A percentile compares a stretch with the other conserved stretches of the same genome.
Conservation (phyloP, 2,329 filamentous ascomycete genomes). For the Cladosporium velox region DNA sequence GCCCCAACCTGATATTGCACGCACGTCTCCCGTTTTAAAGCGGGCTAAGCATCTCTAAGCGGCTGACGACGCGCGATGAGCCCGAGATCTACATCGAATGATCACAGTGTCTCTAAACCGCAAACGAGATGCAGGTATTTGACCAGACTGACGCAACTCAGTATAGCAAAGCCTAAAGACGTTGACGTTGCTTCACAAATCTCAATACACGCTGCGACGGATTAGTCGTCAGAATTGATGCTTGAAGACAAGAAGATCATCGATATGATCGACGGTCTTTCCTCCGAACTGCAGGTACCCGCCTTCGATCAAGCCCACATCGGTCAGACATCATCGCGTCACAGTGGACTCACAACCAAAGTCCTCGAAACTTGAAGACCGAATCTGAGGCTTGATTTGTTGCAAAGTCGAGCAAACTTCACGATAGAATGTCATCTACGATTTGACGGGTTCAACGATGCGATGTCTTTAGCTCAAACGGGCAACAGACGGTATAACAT, state of each 20-base stretch:
- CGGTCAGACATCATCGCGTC: background rate
- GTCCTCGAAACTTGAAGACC: background rate
- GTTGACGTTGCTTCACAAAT: background rate
- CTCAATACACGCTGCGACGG: background rate
- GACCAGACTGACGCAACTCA: background rate
- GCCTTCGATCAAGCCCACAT: background rate
- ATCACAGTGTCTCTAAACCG: background rate
- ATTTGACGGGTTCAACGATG: background rate
- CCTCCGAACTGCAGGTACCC: slow-evolving; percentile 5
- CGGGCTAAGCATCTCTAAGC: background rate
- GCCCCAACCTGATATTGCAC: background rate
- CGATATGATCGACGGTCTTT: background rate
- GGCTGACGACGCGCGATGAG: background rate
- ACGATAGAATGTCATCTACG: background rate
- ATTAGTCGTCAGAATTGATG: background rate
- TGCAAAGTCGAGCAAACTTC: background rate
- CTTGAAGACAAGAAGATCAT: background rate
- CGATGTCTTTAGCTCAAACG: background rate
- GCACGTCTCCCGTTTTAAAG: background rate
- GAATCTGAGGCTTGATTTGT: background rate
- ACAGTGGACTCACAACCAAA: background rate
- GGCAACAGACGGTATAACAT: background rate
- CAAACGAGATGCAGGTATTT: background rate
- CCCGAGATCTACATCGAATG: background rate
- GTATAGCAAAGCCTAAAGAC: background rate